Conservation (phyloP, 495 filamentous ascomycete species). For the Aspergillus kassunensis region DNA sequence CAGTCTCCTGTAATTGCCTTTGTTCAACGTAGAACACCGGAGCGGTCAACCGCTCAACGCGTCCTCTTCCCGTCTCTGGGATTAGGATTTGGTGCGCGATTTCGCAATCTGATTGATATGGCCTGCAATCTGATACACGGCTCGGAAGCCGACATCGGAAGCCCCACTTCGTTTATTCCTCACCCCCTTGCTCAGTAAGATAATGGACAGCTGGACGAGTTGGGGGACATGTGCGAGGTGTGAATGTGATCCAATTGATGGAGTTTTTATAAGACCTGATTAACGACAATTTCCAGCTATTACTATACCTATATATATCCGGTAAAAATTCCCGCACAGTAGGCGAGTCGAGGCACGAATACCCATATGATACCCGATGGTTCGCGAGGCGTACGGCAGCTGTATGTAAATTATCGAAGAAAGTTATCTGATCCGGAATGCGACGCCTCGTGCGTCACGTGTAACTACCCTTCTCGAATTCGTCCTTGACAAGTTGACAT, state of each 20-base stretch:
- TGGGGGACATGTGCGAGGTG: too few species aligned
- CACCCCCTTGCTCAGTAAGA: not conserved
- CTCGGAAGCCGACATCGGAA: slow-evolving; percentile 51
- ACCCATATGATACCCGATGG: too few species aligned
- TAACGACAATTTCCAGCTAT: too few species aligned
- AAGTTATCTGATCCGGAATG: slow-evolving; percentile 21
- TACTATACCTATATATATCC: not conserved
- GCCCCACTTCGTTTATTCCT: slow-evolving; percentile 34
- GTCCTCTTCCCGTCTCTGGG: too few species aligned
- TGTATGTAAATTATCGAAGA: not conserved
- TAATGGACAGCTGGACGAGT: too few species aligned
- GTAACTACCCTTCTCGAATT: not conserved
- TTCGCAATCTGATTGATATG: slow-evolving; percentile 31
- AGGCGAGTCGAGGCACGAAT: not conserved
- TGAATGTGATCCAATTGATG: too few species aligned
- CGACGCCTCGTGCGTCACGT: not conserved
- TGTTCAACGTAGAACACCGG: too few species aligned
- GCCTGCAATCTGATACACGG: slow-evolving; percentile 25
- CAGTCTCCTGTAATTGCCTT: too few species aligned
- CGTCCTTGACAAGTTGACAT: not conserved
- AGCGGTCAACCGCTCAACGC: too few species aligned
- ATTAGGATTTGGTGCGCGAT: too few species aligned
- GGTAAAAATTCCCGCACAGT: not conserved
- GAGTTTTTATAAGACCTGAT: not conserved
- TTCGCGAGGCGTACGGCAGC: not conserved